These are phyloP conservation scores for Beauveria medogensis DNA, from an alignment of 2,329 filamentous ascomycete genomes.

Conservation along the genomic window DNA sequence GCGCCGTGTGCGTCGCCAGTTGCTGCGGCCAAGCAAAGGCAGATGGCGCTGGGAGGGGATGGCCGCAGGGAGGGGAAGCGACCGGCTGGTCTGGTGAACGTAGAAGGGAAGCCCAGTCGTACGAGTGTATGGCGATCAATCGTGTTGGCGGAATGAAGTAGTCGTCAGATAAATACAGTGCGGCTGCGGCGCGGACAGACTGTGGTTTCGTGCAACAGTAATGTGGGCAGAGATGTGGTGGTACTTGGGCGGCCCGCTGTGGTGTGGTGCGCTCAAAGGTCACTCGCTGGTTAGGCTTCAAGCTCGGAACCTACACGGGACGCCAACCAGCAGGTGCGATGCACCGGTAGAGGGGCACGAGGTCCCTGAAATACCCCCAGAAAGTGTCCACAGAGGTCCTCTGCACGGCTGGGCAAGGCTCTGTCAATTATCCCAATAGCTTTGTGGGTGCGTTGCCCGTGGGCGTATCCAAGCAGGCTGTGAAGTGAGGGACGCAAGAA, in stretches of 20 bases:
- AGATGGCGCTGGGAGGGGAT: neutral
- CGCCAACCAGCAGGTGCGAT: neutral
- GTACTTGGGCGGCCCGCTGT: neutral
- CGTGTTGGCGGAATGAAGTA: neutral
- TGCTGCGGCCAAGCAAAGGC: constrained; percentile 15
- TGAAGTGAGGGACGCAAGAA: neutral
- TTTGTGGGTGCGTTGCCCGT: neutral
- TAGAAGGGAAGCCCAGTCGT: neutral
- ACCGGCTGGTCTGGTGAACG: neutral
- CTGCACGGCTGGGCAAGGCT: neutral
- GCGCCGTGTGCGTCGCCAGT: constrained; percentile 15
- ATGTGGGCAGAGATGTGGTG: neutral
- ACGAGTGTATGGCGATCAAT: neutral
- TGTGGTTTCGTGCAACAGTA: neutral
- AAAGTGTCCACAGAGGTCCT: neutral
- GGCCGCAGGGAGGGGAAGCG: neutral
- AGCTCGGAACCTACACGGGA: neutral
- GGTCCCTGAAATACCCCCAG: neutral
- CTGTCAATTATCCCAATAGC: neutral
- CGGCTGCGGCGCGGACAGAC: neutral
- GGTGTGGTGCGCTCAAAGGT: neutral
- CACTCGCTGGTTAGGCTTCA: neutral
- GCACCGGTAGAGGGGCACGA: neutral
- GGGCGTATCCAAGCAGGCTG: neutral
- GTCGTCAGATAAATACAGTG: neutral